Evolutionary conservation across 1,284 basidiomycete species (phyloP).

Genomic region (Violaceomyces palustris): DNA sequence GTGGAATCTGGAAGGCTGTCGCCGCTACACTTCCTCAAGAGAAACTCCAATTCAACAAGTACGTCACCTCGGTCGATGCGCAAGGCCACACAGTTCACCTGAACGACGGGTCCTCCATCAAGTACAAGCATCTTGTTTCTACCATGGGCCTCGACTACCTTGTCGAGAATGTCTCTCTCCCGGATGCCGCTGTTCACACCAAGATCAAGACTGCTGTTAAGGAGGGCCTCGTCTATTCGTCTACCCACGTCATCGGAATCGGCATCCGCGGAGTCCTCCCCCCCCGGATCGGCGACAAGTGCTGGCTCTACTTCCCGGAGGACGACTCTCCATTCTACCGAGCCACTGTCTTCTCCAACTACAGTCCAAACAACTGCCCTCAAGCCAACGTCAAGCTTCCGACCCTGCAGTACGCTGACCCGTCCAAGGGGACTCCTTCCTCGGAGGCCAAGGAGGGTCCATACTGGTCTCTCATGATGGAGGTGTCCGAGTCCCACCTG

Average conservation of each 20-base stretch:
- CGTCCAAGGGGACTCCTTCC: constrained; percentile 52
- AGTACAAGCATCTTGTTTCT: constrained; percentile 56
- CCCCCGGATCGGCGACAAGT: constrained; percentile 59
- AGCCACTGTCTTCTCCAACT: constrained; percentile 60
- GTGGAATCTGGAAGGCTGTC: constrained; percentile 60
- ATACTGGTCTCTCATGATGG: constrained; percentile 57
- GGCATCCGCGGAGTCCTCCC: constrained; percentile 57
- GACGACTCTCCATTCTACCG: constrained; percentile 59
- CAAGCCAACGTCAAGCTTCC: constrained; percentile 53
- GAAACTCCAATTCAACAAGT: constrained; percentile 54
- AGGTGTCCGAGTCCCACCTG: constrained; percentile 58
- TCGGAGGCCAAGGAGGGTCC: constrained; percentile 54
- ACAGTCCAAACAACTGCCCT: constrained; percentile 58
- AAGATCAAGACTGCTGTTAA: constrained; percentile 53
- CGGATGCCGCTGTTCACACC: constrained; percentile 50
- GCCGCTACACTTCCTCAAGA: constrained; percentile 55
- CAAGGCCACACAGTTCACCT: constrained; percentile 54
- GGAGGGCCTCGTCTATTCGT: constrained; percentile 56
- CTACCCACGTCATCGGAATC: constrained; percentile 58
- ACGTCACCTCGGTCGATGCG: constrained; percentile 55
- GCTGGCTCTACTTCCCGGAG: constrained; percentile 57
- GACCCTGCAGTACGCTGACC: constrained; percentile 57
- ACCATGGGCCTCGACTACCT: constrained; percentile 57
- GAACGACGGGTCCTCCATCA: constrained; percentile 54
- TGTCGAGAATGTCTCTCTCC: constrained; percentile 53